Conservation (phyloP, 495 filamentous ascomycete species). For the Corynascus novoguineensis region DNA sequence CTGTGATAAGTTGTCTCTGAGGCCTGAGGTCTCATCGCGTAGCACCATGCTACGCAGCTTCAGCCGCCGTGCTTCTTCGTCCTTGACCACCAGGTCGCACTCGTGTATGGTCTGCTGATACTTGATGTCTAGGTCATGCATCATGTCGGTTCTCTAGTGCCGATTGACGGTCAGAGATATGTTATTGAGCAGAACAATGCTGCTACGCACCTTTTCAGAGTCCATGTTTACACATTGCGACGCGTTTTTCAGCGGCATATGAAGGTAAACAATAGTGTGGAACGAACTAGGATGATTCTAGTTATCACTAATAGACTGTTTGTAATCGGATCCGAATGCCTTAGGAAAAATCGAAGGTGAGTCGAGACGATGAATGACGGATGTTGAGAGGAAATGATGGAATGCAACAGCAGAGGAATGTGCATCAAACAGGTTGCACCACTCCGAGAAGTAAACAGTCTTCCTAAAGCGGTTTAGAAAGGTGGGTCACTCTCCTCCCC, state of each 20-base stretch:
- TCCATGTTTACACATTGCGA: slow-evolving; percentile 38
- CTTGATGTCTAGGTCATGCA: slow-evolving; percentile 56
- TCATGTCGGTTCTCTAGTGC: slow-evolving; percentile 29
- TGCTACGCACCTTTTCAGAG: slow-evolving; percentile 34
- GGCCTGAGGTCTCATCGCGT: slow-evolving; percentile 56
- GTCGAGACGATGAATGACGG: neutral
- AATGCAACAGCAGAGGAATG: slow-evolving; percentile 13
- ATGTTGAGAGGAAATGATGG: neutral
- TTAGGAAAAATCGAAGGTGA: neutral
- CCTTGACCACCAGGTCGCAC: slow-evolving; percentile 55
- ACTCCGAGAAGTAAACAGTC: slow-evolving; percentile 32
- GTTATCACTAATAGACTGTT: neutral
- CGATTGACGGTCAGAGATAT: slow-evolving; percentile 11
- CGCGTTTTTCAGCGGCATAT: slow-evolving; percentile 31
- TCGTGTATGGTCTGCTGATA: slow-evolving; percentile 56
- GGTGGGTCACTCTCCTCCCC: neutral
- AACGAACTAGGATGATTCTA: neutral
- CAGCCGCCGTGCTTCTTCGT: slow-evolving; percentile 61
- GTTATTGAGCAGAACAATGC: neutral
- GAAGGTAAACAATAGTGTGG: slow-evolving; percentile 9
- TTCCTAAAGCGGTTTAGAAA: slow-evolving; percentile 29
- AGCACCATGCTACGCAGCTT: slow-evolving; percentile 62
- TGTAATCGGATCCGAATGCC: neutral
- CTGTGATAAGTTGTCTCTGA: slow-evolving; percentile 36
- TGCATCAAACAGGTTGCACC: slow-evolving; percentile 4